Base-by-base conservation (phyloP, 108 stramenopile species). In the Fragilariopsis cylindrus region DNA sequence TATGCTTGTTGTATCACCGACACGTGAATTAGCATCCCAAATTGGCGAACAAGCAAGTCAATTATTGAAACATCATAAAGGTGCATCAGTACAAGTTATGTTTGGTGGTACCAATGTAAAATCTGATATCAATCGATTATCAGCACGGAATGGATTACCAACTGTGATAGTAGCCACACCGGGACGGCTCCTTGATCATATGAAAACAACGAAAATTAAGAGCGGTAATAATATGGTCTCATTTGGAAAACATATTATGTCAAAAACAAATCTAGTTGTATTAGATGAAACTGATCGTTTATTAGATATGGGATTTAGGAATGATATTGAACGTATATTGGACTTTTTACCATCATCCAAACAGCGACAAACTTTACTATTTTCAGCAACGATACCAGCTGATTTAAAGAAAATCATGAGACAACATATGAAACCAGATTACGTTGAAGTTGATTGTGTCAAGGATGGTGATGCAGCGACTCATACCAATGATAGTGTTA, bases 261-360 rank as follows among this genome's bases (percentile, higher is more conserved):
- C 65, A 0, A 53, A 66, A 39, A 70, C 49, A 8, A 53, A 21
- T 57, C 47, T 82, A 62, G 76, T 97, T 11, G 86, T 98, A n/a
- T 73, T 97, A 13, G 98, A 98, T 79, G 98, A 98, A 76, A 89
- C 91, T 7, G 98, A 98, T 82, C 92, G 84, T 64, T 84, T 97
- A 5, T 78, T 98, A 48, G 98, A 97, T 84, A 60, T 60, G 58
- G 98, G 98, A 39, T 98, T 97, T 79, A 79, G 83, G 9, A 66
- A 79, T 2, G 95, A 94, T 30, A 94, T 98, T 73, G 60, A 78
- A 45, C 30, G 76, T 41, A 96, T 98, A 47, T 69, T 97, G 39
- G 64, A 73, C n/a, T 84, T 68, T 70, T 30, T 98, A 41, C 73
- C 78, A 3, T 47, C 70, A 39, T 76, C 54, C 57, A 65, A 75